Evolutionary conservation across 176 grass and related monocot genomes (phyloP).

Genomic region (Aegilops bicornis): DNA sequence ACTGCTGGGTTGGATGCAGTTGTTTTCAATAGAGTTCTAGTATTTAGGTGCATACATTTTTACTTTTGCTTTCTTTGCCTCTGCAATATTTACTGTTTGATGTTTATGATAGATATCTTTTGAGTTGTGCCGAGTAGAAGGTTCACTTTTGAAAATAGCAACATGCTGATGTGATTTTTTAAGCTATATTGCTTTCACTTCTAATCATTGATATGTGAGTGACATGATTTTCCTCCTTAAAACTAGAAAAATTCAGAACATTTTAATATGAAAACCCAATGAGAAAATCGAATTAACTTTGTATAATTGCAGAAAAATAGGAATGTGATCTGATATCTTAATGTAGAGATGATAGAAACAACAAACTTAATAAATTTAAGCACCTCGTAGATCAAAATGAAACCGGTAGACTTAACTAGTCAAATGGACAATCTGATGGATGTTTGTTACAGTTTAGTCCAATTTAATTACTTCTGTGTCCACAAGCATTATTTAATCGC

Average conservation of each 20-base stretch:
- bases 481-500: neutral
- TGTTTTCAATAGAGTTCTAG: slow-evolving; percentile 77
- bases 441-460: slow-evolving; percentile 1
- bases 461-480: slow-evolving; percentile 10
- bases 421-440: neutral
- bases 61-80: neutral
- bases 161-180: neutral
- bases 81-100: neutral
- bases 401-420: neutral
- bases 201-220: neutral
- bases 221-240: neutral
- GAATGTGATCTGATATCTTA: neutral
- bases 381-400: slow-evolving; percentile 13
- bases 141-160: neutral
- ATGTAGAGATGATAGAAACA: neutral
- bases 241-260: neutral
- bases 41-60: slow-evolving; percentile 65
- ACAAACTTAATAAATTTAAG: neutral
- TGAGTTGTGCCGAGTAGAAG: neutral
- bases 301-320: neutral
- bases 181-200: neutral
- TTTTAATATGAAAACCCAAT: slow-evolving; percentile 2
- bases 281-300: neutral
- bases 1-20: slow-evolving; percentile 87
- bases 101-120: neutral